Conservation (phyloP, 345 rosid genomes). For the Excoecaria agallocha region DNA sequence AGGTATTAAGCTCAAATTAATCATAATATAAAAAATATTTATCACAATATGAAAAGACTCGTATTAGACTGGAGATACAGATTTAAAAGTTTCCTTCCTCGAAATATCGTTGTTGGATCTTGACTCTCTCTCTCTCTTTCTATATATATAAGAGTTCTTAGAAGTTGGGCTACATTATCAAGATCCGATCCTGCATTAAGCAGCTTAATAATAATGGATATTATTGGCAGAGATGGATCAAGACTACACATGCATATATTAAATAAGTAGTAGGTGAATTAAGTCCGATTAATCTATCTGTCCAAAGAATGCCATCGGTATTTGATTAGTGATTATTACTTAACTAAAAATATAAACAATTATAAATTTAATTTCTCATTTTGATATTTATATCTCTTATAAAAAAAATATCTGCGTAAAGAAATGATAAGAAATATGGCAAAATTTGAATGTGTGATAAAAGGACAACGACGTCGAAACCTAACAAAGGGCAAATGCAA, state of each 20-base stretch:
- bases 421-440: constrained; percentile 4
- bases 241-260: not conserved
- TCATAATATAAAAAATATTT: too few relatives aligned
- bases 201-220: not conserved
- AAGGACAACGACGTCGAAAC: constrained; percentile 16
- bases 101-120: not conserved
- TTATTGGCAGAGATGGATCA: not conserved
- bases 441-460: not conserved
- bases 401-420: not conserved
- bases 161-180: constrained; percentile 1
- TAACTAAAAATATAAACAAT: too few relatives aligned
- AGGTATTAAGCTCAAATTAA: too few relatives aligned
- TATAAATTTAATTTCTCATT: too few relatives aligned
- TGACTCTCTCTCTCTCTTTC: too few relatives aligned
- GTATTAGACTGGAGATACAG: too few relatives aligned
- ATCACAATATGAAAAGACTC: too few relatives aligned
- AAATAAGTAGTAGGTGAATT: constrained; percentile 1
- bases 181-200: constrained; percentile 6
- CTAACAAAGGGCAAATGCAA: not conserved
- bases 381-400: too few relatives aligned
- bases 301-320: not conserved
- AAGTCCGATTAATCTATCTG: not conserved
- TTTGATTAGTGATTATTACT: too few relatives aligned
- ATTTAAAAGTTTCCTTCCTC: not conserved
- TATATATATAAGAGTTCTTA: too few relatives aligned